Evolutionary conservation across 1,284 basidiomycete genomes (phyloP), one percentile per base, ranked within the genome.

Genomic region (Tylopilus orsonianus): DNA sequence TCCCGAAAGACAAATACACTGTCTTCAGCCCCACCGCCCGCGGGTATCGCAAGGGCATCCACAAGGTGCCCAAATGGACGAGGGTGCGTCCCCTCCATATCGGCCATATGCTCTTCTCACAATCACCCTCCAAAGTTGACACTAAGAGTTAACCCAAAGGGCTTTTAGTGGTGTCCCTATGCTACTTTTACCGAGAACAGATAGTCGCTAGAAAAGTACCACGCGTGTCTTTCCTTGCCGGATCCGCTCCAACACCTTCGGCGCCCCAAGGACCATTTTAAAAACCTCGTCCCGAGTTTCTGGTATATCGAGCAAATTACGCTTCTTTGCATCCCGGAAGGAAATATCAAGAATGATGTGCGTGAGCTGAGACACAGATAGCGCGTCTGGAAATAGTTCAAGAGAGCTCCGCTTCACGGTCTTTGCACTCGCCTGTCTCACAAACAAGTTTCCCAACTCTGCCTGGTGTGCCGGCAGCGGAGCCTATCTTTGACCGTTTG

Each of bases 21-120:
- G 84, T 90, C 16, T 99, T 95, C 70, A 85, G 81, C 45, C 77
- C 81, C 18, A 84, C 81, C 43, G 74, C 74, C 7, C 73, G 69
- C 51, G 87, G 87, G 5, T 99, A 95, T 71, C 76, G 96, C 41
- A 99, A 99, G 67, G 87, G 90, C 18, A 90, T 97, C 37, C 96
- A 99, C 73, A 97, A 97, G 67, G 90, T 97, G 24, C 93, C 93
- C 18, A 95, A 96, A 66, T 96, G 87, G 80, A 96, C 93, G 50
- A 78, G 90, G 68, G 93, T 94, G 61, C 55, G 88, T 75, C 19
- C 40, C 16, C 36, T 19, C 52, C 40, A 19, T 20, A 33, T 23
- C n/a, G 18, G 42, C 24, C 20, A n/a, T 40, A 50, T 36, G 9
- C 47, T 5, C n/a, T 32, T 36, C 37, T 61, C 36, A 54, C 34